Conservation (phyloP, 305 asterid species). For the Andrographis paniculata region DNA sequence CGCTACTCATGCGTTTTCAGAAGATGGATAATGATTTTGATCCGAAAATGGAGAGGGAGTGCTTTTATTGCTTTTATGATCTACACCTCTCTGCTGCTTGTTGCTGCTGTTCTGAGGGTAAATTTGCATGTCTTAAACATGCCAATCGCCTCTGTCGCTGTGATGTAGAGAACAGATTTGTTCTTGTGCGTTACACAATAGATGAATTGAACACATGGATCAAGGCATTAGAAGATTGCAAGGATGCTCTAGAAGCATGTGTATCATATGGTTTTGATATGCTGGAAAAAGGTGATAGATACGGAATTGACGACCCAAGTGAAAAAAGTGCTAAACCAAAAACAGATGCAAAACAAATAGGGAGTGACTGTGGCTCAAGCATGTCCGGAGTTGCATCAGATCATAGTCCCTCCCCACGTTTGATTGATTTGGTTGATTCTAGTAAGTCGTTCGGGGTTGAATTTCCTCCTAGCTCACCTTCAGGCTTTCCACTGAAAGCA, state of each 20-base stretch:
- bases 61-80: slow-evolving; percentile 76
- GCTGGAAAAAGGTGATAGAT: not conserved
- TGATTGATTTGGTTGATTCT: slow-evolving; percentile 16
- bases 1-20: slow-evolving; percentile 22
- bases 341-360: not conserved
- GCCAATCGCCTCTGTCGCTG: slow-evolving; percentile 56
- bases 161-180: slow-evolving; percentile 28
- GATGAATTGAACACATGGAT: slow-evolving; percentile 44
- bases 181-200: slow-evolving; percentile 37
- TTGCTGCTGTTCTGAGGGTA: slow-evolving; percentile 62
- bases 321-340: not conserved
- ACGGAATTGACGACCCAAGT: not conserved
- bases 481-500: slow-evolving; percentile 17
- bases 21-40: slow-evolving; percentile 74
- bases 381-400: not conserved
- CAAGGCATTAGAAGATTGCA: slow-evolving; percentile 42
- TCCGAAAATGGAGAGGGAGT: slow-evolving; percentile 64
- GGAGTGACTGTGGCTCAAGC: not conserved
- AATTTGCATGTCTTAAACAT: slow-evolving; percentile 79
- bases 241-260: slow-evolving; percentile 37
- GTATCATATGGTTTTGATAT: slow-evolving; percentile 14
- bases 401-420: slow-evolving; percentile 11
- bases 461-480: slow-evolving; percentile 19
- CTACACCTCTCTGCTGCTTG: slow-evolving; percentile 64
- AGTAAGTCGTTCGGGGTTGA: slow-evolving; percentile 34